Evolutionary conservation across 768 basidiomycete genomes (phyloP).

Genomic region (Pulveroboletus sp.): DNA sequence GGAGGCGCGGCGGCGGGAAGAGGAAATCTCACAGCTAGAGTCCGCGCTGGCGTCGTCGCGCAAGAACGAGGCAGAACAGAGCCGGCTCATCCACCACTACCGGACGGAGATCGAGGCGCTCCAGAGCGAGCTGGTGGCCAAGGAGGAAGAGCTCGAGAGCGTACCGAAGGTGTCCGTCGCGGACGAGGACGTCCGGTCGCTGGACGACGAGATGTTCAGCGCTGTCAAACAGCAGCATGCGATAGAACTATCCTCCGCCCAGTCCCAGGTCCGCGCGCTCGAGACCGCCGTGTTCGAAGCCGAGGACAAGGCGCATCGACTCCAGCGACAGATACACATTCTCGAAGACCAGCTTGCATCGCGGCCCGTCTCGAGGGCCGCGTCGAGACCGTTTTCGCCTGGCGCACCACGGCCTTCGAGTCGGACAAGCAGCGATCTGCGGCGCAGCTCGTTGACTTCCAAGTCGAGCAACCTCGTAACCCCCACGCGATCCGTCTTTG

Average conservation of each 20-base stretch:
- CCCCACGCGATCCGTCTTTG: constrained; percentile 55
- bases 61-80: constrained; percentile 54
- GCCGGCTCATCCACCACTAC: constrained; percentile 57
- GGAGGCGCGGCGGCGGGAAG: constrained; percentile 44
- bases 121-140: constrained; percentile 53
- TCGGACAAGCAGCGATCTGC: constrained; percentile 38
- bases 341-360: constrained; percentile 64
- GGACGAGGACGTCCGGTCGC: constrained; percentile 43
- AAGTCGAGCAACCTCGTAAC: constrained; percentile 34
- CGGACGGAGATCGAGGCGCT: constrained; percentile 71
- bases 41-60: constrained; percentile 49
- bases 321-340: constrained; percentile 62
- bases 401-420: constrained; percentile 42
- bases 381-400: constrained; percentile 47
- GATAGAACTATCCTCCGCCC: constrained; percentile 76
- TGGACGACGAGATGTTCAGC: constrained; percentile 72
- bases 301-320: constrained; percentile 59
- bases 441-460: constrained; percentile 34
- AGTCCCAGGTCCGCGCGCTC: constrained; percentile 72
- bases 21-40: constrained; percentile 51
- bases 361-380: constrained; percentile 41
- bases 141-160: constrained; percentile 64
- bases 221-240: constrained; percentile 69
- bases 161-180: constrained; percentile 44
- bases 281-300: constrained; percentile 72